phyloP scores from a whole-genome alignment of 768 basidiomycete genomes.

The Ramaria sp. region DNA sequence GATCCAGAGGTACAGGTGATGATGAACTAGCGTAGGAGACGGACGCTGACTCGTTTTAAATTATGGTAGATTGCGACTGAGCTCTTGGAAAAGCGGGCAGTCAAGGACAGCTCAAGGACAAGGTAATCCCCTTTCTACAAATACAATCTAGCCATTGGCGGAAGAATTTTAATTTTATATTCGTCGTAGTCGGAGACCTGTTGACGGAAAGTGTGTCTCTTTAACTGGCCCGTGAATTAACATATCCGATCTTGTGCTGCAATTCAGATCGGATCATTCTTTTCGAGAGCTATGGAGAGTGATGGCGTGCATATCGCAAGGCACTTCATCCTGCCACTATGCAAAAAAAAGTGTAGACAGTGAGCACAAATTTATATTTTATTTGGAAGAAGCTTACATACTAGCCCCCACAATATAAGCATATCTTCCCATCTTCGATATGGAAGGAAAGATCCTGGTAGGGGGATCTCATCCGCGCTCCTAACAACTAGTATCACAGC shows the following conservation, averaged over 20 bases:
- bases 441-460: slow-evolving; percentile 10
- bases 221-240: not conserved
- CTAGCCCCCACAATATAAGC: not conserved
- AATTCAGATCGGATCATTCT: slow-evolving; percentile 8
- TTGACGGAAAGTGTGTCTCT: slow-evolving; percentile 11
- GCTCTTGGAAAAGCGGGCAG: slow-evolving; percentile 13
- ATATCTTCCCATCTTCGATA: slow-evolving; percentile 12
- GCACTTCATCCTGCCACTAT: slow-evolving; percentile 12
- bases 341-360: slow-evolving; percentile 12
- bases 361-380: no score
- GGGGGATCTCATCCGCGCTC: slow-evolving; percentile 7
- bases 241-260: not conserved
- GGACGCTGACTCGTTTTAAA: no score
- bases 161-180: not conserved
- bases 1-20: slow-evolving; percentile 3
- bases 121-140: slow-evolving; percentile 1
- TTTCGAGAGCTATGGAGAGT: slow-evolving; percentile 11
- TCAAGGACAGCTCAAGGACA: slow-evolving; percentile 14
- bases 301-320: slow-evolving; percentile 11
- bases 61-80: slow-evolving; percentile 8
- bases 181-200: slow-evolving; percentile 14
- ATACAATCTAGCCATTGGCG: not conserved
- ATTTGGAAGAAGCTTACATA: no score
- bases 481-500: slow-evolving; percentile 5
- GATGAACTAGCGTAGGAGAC: no score